Base-by-base conservation (phyloP, 768 basidiomycete genomes). In the Coprinopsis marcescibilis region DNA sequence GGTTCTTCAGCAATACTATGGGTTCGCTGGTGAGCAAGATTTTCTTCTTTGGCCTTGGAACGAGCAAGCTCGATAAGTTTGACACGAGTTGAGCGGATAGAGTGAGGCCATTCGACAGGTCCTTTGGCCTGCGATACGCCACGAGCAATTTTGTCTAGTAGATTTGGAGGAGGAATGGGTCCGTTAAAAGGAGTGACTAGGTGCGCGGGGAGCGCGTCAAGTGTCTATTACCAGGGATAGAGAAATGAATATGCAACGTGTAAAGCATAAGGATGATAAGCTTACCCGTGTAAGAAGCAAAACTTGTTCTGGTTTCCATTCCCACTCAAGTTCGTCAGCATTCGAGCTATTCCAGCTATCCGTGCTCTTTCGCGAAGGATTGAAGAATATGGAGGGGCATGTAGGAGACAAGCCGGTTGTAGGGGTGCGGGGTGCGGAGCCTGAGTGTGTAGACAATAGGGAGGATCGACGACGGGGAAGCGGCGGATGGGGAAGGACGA, bases 101-200 rank as follows among this genome's bases (percentile, higher is more conserved):
- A 88, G 57, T 91, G 86, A 1, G 85, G 84, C 89, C 89, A 92
- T 47, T 86, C 86, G 25, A 70, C 63, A 12, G 83, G 76, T 4
- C 84, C 87, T 59, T 89, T 89, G 42, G 84, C 83, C 23, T 84
- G 71, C 7, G 76, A 67, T 50, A 92, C 79, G 43, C 86, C 81
- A 12, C 85, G 80, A 10, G 89, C 86, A 53, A 92, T 81, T 69
- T 87, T 89, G 64, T 92, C 88, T 49, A 92, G 80, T 17, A 91
- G 76, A 61, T 91, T 91, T 12, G 85, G 81, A 25, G 89, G 89
- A 1, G 89, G 89, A 15, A 91, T 77, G 36, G 81, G 75, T 24
- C 89, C 89, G 53, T 85, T 82, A 72, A 89, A 91, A 45, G 89
- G 89, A 13, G 89, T 91, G 61, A 88, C 72, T n/a, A 92, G 77